These are phyloP conservation scores for Iodosphaeria phyllophila DNA, from an alignment of 2,329 filamentous ascomycete genomes.

Conservation along the genomic window DNA sequence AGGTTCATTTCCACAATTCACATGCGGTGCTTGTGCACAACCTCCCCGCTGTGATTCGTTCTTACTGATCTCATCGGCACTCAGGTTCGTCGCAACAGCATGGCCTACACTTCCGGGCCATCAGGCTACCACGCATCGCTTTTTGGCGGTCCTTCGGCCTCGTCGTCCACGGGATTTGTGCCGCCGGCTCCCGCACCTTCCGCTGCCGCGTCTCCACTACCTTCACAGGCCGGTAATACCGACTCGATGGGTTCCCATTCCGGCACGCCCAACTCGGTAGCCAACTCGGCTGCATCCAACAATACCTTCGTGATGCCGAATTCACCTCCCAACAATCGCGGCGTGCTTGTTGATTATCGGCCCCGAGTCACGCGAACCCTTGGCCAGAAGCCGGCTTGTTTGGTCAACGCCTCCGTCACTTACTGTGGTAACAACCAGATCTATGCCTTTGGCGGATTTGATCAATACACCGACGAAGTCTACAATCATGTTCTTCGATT, in stretches of 20 bases:
- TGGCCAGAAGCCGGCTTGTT: slow-evolving; percentile 71
- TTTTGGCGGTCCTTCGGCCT: slow-evolving; percentile 12
- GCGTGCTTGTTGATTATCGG: slow-evolving; percentile 55
- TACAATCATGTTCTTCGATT: slow-evolving; percentile 93
- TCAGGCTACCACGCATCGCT: slow-evolving; percentile 8
- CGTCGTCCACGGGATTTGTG: slow-evolving; percentile 7
- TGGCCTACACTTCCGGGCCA: slow-evolving; percentile 7
- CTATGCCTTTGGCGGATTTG: slow-evolving; percentile 94
- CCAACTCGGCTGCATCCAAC: slow-evolving; percentile 39
- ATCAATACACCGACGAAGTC: slow-evolving; percentile 96
- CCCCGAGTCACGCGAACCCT: slow-evolving; percentile 67
- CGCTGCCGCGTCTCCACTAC: slow-evolving; percentile 9
- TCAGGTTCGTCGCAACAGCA: no score
- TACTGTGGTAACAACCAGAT: slow-evolving; percentile 96
- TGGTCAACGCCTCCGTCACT: slow-evolving; percentile 97
- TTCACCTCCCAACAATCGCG: slow-evolving; percentile 52
- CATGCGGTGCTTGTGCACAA: no score
- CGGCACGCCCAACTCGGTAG: slow-evolving; percentile 26
- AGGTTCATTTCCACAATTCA: no score
- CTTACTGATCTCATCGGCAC: no score
- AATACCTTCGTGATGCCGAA: slow-evolving; percentile 87
- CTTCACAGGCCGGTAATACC: no score
- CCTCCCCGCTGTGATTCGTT: no score
- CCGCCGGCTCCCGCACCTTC: slow-evolving; percentile 7
- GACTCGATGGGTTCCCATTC: slow-evolving; percentile 16